Base-by-base conservation (phyloP, 192 early-diverging fungal genomes). In the Backusella mclennaniae region DNA sequence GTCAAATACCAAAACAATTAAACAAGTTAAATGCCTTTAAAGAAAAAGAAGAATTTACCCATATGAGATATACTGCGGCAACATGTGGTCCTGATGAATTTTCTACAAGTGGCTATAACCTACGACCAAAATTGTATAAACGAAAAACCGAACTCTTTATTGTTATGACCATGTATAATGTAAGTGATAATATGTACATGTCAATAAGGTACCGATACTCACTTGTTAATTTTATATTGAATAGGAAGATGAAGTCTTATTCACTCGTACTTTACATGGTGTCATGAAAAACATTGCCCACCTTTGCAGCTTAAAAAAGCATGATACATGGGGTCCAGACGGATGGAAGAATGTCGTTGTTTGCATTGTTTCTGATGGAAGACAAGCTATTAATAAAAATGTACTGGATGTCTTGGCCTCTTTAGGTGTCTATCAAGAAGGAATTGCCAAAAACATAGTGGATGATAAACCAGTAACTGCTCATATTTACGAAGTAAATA, bases 61-160 rank as follows among this genome's bases (percentile, higher is more conserved):
- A 97, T 80, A 90, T 97, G 88, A 90, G 97, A 23, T 99, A 99
- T 87, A 99, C 97, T 1, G 94, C 96, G 2, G 93, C 91, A 15
- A 96, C 95, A 5, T 92, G 90, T 83, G 90, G 95, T 75, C 92
- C 96, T 3, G 90, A 97, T 80, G 90, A 97, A 36, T 99, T 97
- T 84, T 74, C 79, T 35, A 71, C 82, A 36, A 83, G 91, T 33
- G 85, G 87, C 42, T 99, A 96, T 84, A 91, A 87, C 35, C 85
- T 99, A 70, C 88, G 96, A 39, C 96, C 86, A 71, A 87, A 89
- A 73, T 85, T 95, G 67, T 83, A 90, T 77, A 86, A 88, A 46
- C 86, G 92, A 67, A 71, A 83, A 42, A 96, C 91, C 2, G 94
- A 96, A 71, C 77, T 96, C 21, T 93, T 95, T 79, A 90, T 96